Conservation (phyloP, 495 filamentous ascomycete genomes). For the Jackrogersella multiformis region DNA sequence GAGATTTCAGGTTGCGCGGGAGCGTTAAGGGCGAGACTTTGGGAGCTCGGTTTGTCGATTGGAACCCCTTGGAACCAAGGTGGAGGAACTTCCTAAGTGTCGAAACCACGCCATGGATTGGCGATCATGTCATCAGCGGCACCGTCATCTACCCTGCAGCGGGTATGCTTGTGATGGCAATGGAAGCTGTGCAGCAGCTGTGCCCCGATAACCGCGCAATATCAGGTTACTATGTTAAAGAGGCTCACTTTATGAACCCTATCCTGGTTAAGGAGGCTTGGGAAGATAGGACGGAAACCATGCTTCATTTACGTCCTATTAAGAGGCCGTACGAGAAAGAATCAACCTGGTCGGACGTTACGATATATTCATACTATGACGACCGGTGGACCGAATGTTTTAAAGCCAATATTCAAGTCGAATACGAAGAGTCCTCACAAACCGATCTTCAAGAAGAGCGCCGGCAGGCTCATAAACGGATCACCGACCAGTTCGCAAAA, state of each 20-base stretch:
- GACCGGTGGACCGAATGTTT: slow-evolving; percentile 47
- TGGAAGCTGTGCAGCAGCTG: slow-evolving; percentile 56
- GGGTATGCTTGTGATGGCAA: slow-evolving; percentile 62
- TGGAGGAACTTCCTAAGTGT: slow-evolving; percentile 58
- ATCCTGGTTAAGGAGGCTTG: slow-evolving; percentile 45
- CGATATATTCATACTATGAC: slow-evolving; percentile 35
- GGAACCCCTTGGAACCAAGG: slow-evolving; percentile 40
- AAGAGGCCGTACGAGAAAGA: slow-evolving; percentile 39
- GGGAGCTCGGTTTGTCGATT: slow-evolving; percentile 36
- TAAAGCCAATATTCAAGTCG: slow-evolving; percentile 42
- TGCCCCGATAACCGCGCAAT: slow-evolving; percentile 27
- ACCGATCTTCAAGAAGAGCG: slow-evolving; percentile 40
- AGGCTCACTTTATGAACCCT: slow-evolving; percentile 47
- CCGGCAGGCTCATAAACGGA: slow-evolving; percentile 12
- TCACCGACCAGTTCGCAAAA: slow-evolving; percentile 10
- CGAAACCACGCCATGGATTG: slow-evolving; percentile 58
- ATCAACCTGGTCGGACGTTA: slow-evolving; percentile 42
- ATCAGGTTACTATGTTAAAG: slow-evolving; percentile 46
- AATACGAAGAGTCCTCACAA: slow-evolving; percentile 45
- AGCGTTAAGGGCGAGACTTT: slow-evolving; percentile 35
- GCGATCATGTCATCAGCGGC: slow-evolving; percentile 54
- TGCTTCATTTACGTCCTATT: slow-evolving; percentile 43
- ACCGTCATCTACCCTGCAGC: slow-evolving; percentile 64
- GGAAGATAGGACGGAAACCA: slow-evolving; percentile 45
- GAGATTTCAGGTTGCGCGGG: slow-evolving; percentile 39